Evolutionary conservation across 2,329 filamentous ascomycete species (phyloP), one percentile per base, ranked within the genome.

Genomic region (Neodidymelliopsis sp.): DNA sequence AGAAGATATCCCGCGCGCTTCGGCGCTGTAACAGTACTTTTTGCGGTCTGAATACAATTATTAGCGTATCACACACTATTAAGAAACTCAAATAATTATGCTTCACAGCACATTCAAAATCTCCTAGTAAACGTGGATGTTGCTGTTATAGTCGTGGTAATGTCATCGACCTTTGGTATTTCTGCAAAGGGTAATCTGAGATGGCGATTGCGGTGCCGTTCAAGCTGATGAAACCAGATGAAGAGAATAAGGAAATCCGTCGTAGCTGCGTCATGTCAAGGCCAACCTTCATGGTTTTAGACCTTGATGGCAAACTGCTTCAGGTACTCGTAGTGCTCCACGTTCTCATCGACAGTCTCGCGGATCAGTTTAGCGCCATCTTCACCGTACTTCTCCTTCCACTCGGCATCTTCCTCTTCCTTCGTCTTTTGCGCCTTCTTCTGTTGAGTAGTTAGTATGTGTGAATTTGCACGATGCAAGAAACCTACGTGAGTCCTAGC

Each of bases 261-360:
- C 13, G 15, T 30, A 30, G 37, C 22, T 31, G 22, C 13, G 11
- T 34, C 22, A 22, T 20, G 6, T 16, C 23, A 30, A 49, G 45
- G 33, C 29, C 49, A 62, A 60, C 29, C 58, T 60, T 30, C 49
- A 22, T 27, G 46, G 18, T 41, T 47, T 55, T 59, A 64, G 6
- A 68, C 44, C 72, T 83, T 82, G 65, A 91, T 79, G 53, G 85
- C 85, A 74, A 90, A 94, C 63, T 84, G 81, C 81, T 89, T 92
- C 72, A 94, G 75, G 69, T 92, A 91, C 73, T 93, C 88, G 71
- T 94, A 94, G 68, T 91, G 81, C 39, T 80, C 78, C 36, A 89
- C 76, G 64, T 91, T 92, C 43, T 82, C 85, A 53, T 89, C 81
- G 27, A 92, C 89, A 10, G 82, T 86, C 61, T 85, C 78, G 52